Evolutionary conservation across 164 flowering plant species (phyloP), one percentile per base, ranked within the genome.

Genomic region (Santalum album): DNA sequence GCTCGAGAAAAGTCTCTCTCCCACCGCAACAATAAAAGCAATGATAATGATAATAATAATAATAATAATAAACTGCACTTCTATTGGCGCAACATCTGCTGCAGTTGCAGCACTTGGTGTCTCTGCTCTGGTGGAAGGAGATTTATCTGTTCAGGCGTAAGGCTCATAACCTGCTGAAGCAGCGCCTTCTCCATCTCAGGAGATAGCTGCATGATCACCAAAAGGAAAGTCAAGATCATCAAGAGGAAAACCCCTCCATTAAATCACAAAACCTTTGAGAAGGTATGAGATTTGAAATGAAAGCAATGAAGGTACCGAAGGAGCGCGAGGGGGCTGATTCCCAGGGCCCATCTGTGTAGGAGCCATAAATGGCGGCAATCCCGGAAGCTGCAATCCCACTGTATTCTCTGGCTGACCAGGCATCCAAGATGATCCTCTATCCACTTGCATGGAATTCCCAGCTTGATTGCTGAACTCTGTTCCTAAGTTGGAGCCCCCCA

Each of bases 81-180:
- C 62, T 49, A 79, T 60, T 84, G 86, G 39, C 89, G 89, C 47
- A 86, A 77, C 76, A 86, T 80, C 69, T 84, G 95, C 72, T 86
- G 98, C 51, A 89, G 76, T 63, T 89, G 96, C 55, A 83, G 76
- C 49, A 92, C 88, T 76, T 92, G 99, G 43, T 74, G 69, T 60
- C 99, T 80, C 49, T 92, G 99, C 65, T 92, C 97, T 16, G 90
- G 86, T 52, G 99, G 99, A 20, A 92, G 73, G 48, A 78, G 79
- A 72, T 83, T 80, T 17, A 92, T 85, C 74, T 92, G 99, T 56
- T 92, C 96, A 7, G 81, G 96, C 1, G 96, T 78, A 23, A 92
- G 94, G 73, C 86, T 86, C 96, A 86, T 88, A 19, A 92, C 96
- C 65, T 92, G 96, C 62, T 88, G 92, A 52, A 91, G 83, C 49